Base-by-base conservation (phyloP, 257 asterid species). In the Petunia secreta region DNA sequence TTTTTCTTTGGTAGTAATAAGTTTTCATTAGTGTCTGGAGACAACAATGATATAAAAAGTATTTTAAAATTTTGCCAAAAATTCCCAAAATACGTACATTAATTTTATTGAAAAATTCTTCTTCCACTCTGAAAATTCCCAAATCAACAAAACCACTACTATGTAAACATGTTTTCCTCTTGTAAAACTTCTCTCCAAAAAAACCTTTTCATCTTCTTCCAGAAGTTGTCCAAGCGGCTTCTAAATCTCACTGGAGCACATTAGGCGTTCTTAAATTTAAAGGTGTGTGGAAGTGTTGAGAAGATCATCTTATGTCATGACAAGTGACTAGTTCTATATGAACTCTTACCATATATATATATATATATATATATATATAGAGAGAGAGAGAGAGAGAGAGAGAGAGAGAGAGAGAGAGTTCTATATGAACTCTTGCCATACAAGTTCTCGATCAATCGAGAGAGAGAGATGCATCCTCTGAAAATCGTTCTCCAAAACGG, bases 201-300 rank as follows among this genome's bases (percentile, higher is more conserved):
- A 41, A 66, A 66, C 8, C 25, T 65, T 65, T 6, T 13, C 73
- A 39, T 39, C 52, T 6, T 40, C n/a, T 65, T 41, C 54, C 1
- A 2, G 16, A 15, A 41, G 43, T n/a, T 67, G 10, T 67, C 40
- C 55, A 43, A 43, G 43, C 38, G 25, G 25, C 25, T 25, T 25
- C 25, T 25, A 43, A n/a, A 43, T n/a, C 14, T 68, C 75, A n/a
- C n/a, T 7, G 57, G 75, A 68, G n/a, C 55, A 68, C 55, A n/a
- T 43, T 68, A 68, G 1, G 3, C 8, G 57, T 55, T 43, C 44
- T 37, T 43, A 54, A 16, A 59, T n/a, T 25, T 68, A 41, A 8
- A 7, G 40, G 4, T 68, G 75, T 67, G 57, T 43, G 4, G n/a
- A 41, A 66, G 39, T 66, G 11, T 69, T 46, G 41, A 44, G 8